Evolutionary conservation across 2,329 filamentous ascomycete species (phyloP).

Genomic region (Phaeosphaeriaceae sp.): DNA sequence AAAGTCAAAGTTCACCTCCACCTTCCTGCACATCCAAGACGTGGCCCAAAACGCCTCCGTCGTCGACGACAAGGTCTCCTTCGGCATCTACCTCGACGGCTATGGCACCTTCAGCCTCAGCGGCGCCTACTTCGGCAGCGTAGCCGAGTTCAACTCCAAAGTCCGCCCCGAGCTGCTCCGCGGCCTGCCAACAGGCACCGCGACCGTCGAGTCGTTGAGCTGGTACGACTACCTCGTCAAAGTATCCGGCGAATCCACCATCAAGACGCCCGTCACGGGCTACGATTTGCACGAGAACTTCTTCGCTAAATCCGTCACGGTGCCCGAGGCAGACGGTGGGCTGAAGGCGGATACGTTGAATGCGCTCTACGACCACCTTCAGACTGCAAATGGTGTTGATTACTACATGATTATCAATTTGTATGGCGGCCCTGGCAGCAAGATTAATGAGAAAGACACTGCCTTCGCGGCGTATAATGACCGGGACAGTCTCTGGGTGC

Average conservation of each 20-base stretch:
- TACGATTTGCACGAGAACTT: constrained; percentile 50
- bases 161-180: constrained; percentile 50
- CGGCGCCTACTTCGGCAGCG: constrained; percentile 51
- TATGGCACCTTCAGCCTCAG: constrained; percentile 42
- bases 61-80: constrained; percentile 50
- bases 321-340: constrained; percentile 45
- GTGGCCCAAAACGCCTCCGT: constrained; percentile 50
- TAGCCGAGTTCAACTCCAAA: constrained; percentile 46
- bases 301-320: constrained; percentile 51
- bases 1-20: constrained; percentile 43
- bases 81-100: constrained; percentile 52
- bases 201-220: constrained; percentile 35
- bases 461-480: constrained; percentile 45
- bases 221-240: constrained; percentile 53
- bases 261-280: constrained; percentile 39
- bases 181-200: constrained; percentile 36
- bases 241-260: constrained; percentile 40
- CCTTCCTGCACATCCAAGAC: constrained; percentile 51
- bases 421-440: constrained; percentile 47
- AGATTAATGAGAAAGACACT: constrained; percentile 44
- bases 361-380: constrained; percentile 43
- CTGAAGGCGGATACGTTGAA: constrained; percentile 35
- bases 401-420: constrained; percentile 50
- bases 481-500: constrained; percentile 46
- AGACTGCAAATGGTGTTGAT: constrained; percentile 19